Evolutionary conservation across 2,329 filamentous ascomycete genomes (phyloP).

Genomic region (Fusarium sacchari): DNA sequence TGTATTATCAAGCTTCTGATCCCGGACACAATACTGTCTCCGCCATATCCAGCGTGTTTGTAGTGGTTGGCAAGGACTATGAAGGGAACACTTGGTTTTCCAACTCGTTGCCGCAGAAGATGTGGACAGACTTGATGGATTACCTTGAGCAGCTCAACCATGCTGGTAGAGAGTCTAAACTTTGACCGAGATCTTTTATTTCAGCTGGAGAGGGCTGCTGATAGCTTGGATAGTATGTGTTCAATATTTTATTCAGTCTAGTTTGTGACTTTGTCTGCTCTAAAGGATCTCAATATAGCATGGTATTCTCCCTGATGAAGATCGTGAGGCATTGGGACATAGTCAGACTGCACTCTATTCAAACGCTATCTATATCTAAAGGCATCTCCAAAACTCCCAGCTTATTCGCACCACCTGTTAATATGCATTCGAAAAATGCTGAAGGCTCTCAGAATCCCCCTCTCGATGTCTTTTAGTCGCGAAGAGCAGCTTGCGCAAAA

Average conservation of each 20-base stretch:
- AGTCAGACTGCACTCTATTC: neutral
- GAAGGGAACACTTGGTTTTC: constrained; percentile 24
- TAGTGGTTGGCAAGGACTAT: constrained; percentile 12
- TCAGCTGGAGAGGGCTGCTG: neutral
- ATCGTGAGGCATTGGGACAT: no score
- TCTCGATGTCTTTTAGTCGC: neutral
- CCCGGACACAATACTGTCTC: constrained; percentile 16
- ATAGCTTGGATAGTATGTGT: neutral
- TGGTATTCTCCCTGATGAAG: accelerated
- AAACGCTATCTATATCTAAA: neutral
- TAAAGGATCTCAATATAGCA: neutral
- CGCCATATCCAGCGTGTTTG: constrained; percentile 20
- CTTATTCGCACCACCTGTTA: neutral
- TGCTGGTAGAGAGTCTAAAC: neutral
- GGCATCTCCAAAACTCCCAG: neutral
- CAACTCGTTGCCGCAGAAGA: constrained; percentile 9
- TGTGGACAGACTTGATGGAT: constrained; percentile 14
- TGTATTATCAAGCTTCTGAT: constrained; percentile 27
- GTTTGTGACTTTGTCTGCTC: neutral
- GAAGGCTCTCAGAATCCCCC: accelerated
- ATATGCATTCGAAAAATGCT: neutral
- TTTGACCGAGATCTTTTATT: neutral
- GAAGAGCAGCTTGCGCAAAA: constrained; percentile 7
- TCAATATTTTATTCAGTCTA: accelerated
- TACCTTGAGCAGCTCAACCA: constrained; percentile 3